These are phyloP conservation scores for Zalaria obscura DNA, from an alignment of 2,329 filamentous ascomycete species.

Conservation along the genomic window DNA sequence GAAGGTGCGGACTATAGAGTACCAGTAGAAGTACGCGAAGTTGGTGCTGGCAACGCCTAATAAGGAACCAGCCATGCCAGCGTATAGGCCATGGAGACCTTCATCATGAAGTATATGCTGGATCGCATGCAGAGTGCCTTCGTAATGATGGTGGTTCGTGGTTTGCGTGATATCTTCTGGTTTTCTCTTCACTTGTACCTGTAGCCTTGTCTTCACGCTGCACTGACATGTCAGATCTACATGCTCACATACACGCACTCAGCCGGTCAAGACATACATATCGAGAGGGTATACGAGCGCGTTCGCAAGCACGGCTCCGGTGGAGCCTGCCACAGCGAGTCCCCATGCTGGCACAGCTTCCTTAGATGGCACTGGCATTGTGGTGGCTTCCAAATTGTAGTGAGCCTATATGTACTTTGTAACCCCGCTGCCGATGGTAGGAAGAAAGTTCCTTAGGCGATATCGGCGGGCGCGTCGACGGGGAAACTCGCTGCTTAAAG, in stretches of 20 bases:
- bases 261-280: constrained; percentile 50
- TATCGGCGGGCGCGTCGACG: too few relatives aligned
- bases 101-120: constrained; percentile 70
- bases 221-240: constrained; percentile 3
- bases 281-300: constrained; percentile 91
- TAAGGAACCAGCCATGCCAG: constrained; percentile 73
- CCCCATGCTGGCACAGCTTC: constrained; percentile 79
- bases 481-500: too few relatives aligned
- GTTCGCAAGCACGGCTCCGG: constrained; percentile 88
- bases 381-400: neutral
- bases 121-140: constrained; percentile 78
- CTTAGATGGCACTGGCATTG: constrained; percentile 47
- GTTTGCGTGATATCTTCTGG: constrained; percentile 27
- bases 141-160: constrained; percentile 57
- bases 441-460: too few relatives aligned
- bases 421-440: too few relatives aligned
- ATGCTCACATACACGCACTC: too few relatives aligned
- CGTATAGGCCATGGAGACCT: constrained; percentile 70
- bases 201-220: constrained; percentile 89
- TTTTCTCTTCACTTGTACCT: constrained; percentile 71
- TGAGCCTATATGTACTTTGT: too few relatives aligned
- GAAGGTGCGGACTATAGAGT: constrained; percentile 69
- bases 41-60: constrained; percentile 93
- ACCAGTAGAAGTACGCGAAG: constrained; percentile 99
- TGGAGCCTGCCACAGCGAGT: constrained; percentile 78